Evolutionary conservation across 495 filamentous ascomycete species (phyloP).

Genomic region (Talaromyces proteolyticus): DNA sequence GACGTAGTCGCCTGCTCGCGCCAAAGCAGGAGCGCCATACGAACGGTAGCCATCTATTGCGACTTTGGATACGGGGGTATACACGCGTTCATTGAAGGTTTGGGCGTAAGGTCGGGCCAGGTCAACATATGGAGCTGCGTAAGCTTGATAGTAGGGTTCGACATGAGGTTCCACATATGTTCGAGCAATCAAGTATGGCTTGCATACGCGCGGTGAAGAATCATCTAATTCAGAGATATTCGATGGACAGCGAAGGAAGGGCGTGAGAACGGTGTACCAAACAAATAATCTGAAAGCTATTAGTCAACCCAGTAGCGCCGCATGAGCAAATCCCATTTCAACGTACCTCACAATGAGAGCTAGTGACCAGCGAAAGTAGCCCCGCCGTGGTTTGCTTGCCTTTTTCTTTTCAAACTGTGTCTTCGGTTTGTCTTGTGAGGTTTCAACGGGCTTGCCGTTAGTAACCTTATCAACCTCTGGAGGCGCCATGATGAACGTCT

Average conservation of each 20-base stretch:
- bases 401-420: neutral
- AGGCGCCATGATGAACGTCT: slow-evolving; percentile 15
- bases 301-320: slow-evolving; percentile 2
- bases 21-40: slow-evolving; percentile 73
- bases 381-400: slow-evolving; percentile 18
- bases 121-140: slow-evolving; percentile 79
- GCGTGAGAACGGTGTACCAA: slow-evolving; percentile 80
- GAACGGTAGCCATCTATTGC: slow-evolving; percentile 56
- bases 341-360: slow-evolving; percentile 59
- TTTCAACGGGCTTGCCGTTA: slow-evolving; percentile 13
- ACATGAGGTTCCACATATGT: slow-evolving; percentile 68
- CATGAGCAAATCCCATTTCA: neutral
- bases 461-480: slow-evolving; percentile 24
- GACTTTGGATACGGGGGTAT: slow-evolving; percentile 58
- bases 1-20: slow-evolving; percentile 56
- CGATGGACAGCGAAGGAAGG: slow-evolving; percentile 78
- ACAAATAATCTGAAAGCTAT: slow-evolving; percentile 55
- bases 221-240: slow-evolving; percentile 58
- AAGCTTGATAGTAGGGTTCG: slow-evolving; percentile 79
- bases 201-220: slow-evolving; percentile 73
- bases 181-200: slow-evolving; percentile 69
- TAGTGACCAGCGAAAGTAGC: slow-evolving; percentile 44
- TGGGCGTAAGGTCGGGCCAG: slow-evolving; percentile 67
- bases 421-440: neutral
- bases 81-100: slow-evolving; percentile 57